Evolutionary conservation across 805 yeast genomes (phyloP), one percentile per base, ranked within the genome.

Genomic region (Candida xyloterini): DNA sequence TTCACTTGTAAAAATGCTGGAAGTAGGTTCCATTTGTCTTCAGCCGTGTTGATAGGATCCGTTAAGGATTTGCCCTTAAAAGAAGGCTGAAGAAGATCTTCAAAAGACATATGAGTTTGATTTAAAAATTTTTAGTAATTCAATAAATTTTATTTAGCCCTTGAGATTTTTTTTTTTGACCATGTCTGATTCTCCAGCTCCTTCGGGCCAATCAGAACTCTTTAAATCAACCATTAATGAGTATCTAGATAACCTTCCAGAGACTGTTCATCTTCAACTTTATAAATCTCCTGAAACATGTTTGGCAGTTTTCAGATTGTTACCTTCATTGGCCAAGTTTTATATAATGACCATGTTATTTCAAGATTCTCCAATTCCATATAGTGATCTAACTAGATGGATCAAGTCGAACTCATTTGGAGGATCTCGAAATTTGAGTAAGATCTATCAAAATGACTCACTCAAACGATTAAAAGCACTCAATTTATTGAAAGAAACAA

Each of bases 1-100:
- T 93, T 93, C 31, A 93, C 96, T 57, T 89, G 88, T 47, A 93
- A 68, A 58, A 93, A 93, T 0, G 99, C 99, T 0, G 99, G 99
- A 28, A 93, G 67, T 33, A 93, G 71, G 53, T 93, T 85, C 99
- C 99, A 93, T 62, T 93, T 93, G 64, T 93, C 99, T 53, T 87
- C 87, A 9, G 95, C 93, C 0, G 96, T 88, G 52, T 79, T 79
- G 57, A 93, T 83, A 48, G 85, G 85, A 66, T 93, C 99, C 2
- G 95, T 78, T 44, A 93, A 63, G 38, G 74, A 71, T 62, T 88
- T 91, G 11, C 99, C 99, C 57, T 81, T 83, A 64, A 86, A 93
- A 13, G 75, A 73, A 9, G 95, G 91, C 56, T 86, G 73, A 41
- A 93, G 65, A 24, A 91, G 72, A 34, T 87, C 93, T 20, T 39